phyloP scores from a whole-genome alignment of 2,329 filamentous ascomycete species.

The Trichoderma arundinaceum region DNA sequence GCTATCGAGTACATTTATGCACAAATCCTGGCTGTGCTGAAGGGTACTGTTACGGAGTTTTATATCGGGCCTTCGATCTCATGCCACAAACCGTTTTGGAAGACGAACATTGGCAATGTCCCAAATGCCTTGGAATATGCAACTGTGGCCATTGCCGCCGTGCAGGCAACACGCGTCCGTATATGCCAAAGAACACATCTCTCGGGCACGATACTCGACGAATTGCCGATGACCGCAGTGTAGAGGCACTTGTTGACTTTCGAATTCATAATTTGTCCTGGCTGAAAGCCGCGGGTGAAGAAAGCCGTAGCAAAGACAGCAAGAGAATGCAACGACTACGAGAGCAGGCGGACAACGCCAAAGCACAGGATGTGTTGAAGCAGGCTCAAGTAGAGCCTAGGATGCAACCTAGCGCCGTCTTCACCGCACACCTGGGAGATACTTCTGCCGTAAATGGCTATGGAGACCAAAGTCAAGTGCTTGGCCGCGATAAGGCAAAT shows the following conservation, averaged over 20 bases:
- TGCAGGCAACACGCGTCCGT: constrained; percentile 70
- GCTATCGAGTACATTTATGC: constrained; percentile 85
- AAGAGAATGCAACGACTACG: constrained; percentile 63
- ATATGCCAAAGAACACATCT: constrained; percentile 84
- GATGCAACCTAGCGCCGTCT: constrained; percentile 33
- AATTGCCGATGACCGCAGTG: constrained; percentile 87
- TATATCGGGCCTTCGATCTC: constrained; percentile 90
- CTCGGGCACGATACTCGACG: constrained; percentile 90
- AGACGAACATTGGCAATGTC: constrained; percentile 83
- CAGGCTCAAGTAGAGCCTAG: constrained; percentile 39
- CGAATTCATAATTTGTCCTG: constrained; percentile 85
- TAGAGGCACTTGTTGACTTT: constrained; percentile 91
- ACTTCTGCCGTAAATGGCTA: constrained; percentile 36
- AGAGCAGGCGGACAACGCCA: constrained; percentile 62
- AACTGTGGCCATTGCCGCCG: constrained; percentile 82
- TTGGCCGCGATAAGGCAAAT: constrained; percentile 36
- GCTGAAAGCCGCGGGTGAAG: constrained; percentile 68
- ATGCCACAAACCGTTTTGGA: constrained; percentile 85
- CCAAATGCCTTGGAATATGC: constrained; percentile 83
- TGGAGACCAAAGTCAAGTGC: constrained; percentile 44
- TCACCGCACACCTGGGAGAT: constrained; percentile 10
- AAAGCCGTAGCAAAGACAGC: constrained; percentile 62
- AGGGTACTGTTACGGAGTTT: constrained; percentile 88
- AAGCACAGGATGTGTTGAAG: constrained; percentile 54
- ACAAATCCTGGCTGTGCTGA: constrained; percentile 70